phyloP scores from a whole-genome alignment of 306 rosid genomes.

The Cicer bijugum region DNA sequence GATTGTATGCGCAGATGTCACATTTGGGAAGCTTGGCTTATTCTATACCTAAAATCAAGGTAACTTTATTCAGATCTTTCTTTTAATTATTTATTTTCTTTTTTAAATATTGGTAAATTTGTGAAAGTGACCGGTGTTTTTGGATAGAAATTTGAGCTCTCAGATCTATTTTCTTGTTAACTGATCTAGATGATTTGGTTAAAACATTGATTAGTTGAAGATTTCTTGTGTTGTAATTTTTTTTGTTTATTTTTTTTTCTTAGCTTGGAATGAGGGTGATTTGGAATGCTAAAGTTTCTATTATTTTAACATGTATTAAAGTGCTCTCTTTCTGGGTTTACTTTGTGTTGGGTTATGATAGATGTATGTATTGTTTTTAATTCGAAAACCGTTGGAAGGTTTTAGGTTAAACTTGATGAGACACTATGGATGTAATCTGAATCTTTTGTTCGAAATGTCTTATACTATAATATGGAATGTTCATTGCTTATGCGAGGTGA shows the following conservation, averaged over 20 bases:
- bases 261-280: not conserved
- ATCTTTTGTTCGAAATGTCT: slow-evolving; percentile 34
- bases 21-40: slow-evolving; percentile 86
- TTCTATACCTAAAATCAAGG: slow-evolving; percentile 73
- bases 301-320: not conserved
- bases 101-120: not conserved
- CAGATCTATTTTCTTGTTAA: slow-evolving; percentile 31
- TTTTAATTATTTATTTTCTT: not conserved
- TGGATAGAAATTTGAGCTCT: slow-evolving; percentile 1
- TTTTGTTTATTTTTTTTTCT: slow-evolving; percentile 5
- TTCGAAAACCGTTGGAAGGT: slow-evolving; percentile 27
- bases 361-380: not conserved
- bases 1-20: slow-evolving; percentile 84
- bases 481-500: slow-evolving; percentile 9
- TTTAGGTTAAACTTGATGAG: slow-evolving; percentile 22
- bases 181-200: slow-evolving; percentile 34
- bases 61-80: slow-evolving; percentile 36
- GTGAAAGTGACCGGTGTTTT: not conserved
- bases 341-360: slow-evolving; percentile 7
- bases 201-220: slow-evolving; percentile 33
- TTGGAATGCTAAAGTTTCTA: slow-evolving; percentile 10
- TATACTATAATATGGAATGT: not conserved
- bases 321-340: slow-evolving; percentile 1
- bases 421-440: not conserved
- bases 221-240: slow-evolving; percentile 1